Conservation (phyloP, 345 rosid species). For the Zanthoxylum bungeanum region DNA sequence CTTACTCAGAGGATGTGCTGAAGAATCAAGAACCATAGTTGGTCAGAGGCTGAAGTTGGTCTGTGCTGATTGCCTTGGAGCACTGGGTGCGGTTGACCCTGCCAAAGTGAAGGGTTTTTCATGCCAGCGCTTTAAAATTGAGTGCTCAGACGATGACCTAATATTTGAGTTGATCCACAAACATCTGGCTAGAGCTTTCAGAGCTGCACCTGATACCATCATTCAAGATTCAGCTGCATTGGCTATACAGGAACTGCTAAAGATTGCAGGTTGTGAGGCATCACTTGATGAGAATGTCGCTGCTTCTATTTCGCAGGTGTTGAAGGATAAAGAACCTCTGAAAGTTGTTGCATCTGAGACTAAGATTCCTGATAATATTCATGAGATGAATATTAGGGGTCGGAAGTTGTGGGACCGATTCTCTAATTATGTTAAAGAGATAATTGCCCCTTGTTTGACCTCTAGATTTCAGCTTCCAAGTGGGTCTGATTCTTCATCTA, state of each 20-base stretch:
- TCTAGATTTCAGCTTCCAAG: conserved; percentile 94
- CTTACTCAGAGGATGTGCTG: conserved; percentile 90
- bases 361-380: conserved; percentile 30
- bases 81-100: conserved; percentile 97
- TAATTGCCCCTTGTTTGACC: conserved; percentile 94
- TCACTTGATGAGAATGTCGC: conserved; percentile 71
- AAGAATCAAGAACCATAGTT: conserved; percentile 89
- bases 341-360: conserved; percentile 26
- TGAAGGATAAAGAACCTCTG: conserved; percentile 34
- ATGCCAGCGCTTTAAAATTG: conserved; percentile 84
- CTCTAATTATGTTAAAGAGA: conserved; percentile 90
- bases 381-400: conserved; percentile 65
- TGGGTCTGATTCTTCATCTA: conserved; percentile 63
- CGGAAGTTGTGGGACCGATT: conserved; percentile 89
- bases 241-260: conserved; percentile 94
- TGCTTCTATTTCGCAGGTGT: conserved; percentile 32
- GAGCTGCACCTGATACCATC: conserved; percentile 93
- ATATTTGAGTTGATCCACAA: conserved; percentile 92
- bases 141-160: conserved; percentile 98
- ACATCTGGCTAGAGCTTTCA: conserved; percentile 92
- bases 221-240: conserved; percentile 96
- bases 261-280: conserved; percentile 97
- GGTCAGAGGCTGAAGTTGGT: conserved; percentile 89
- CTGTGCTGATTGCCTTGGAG: conserved; percentile 94
- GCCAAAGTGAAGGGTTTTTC: conserved; percentile 78